Base-by-base conservation (phyloP, 148 eudicot species). In the Camellia japonica region DNA sequence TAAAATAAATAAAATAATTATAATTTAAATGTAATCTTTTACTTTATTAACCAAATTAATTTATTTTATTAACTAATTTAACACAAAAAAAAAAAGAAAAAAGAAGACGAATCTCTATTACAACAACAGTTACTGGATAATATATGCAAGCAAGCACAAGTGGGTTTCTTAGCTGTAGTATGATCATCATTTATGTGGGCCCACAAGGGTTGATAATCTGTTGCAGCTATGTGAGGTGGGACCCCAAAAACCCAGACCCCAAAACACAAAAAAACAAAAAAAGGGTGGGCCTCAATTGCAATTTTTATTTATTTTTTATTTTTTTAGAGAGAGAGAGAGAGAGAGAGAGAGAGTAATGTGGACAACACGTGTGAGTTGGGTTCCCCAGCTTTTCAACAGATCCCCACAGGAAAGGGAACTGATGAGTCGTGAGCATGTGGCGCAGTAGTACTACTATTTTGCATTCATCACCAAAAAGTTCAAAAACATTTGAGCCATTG, bases 311-410 rank as follows among this genome's bases (percentile, higher is more conserved):
- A 0, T 23, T 23, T 30, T 30, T 30, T 30, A 30, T 30, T 30
- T 30, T 30, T 30, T 30, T 30, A 30, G 38, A 30, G 38, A 30
- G 38, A 30, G 38, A 30, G 38, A 23, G 38, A 30, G 38, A 30
- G 38, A 30, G 38, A 1, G 38, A 30, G 38, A 30, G 38, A 30
- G 38, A 30, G 38, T 49, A 81, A 68, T 83, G 87, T 86, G 86
- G 85, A 67, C 87, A 84, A 83, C 86, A 85, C 88, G 89, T 86
- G 87, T 83, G 86, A 85, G 80, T 82, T 70, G 84, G 80, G 80
- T 79, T 86, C 82, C 75, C 77, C n/a, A 82, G 69, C 71, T 84
- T 73, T 84, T 73, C 76, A 82, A 80, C 75, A 85, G 67, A 75
- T 71, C 85, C 87, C 82, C 81, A 80, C 81, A 56, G 82, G 71